Conservation (phyloP, 495 filamentous ascomycete species). For the Penicillium goetzii region DNA sequence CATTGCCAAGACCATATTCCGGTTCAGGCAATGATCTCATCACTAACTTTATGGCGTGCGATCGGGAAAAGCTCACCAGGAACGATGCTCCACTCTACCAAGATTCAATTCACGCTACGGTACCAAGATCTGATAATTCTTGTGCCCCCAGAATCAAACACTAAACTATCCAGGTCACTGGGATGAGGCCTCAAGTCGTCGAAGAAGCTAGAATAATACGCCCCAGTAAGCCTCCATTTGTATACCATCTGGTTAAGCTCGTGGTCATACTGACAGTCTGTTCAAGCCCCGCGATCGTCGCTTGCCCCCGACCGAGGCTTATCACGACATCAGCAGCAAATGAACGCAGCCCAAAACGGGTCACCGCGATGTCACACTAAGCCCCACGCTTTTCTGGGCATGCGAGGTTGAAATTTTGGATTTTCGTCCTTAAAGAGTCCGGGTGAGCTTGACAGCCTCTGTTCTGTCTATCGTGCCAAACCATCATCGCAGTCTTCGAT, state of each 20-base stretch:
- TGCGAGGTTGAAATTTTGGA: neutral
- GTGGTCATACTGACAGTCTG: neutral
- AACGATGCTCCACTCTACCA: neutral
- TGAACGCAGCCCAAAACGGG: neutral
- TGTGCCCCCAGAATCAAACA: neutral
- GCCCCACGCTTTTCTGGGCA: neutral
- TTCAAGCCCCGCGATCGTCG: neutral
- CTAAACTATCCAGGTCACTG: neutral
- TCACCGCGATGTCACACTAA: neutral
- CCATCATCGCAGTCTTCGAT: neutral
- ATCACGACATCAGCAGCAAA: neutral
- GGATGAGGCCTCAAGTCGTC: neutral
- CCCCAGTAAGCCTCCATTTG: neutral
- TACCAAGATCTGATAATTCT: neutral
- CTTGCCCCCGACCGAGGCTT: neutral
- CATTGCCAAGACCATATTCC: neutral
- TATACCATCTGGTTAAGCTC: neutral
- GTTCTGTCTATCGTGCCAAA: neutral
- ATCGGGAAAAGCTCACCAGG: neutral
- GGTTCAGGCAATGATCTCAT: neutral
- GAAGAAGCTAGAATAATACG: neutral
- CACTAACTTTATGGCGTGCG: neutral
- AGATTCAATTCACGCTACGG: neutral
- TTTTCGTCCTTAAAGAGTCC: neutral
- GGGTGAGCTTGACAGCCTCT: too few relatives aligned